Evolutionary conservation across 495 filamentous ascomycete genomes (phyloP).

Genomic region (Penicillium pancosmium): DNA sequence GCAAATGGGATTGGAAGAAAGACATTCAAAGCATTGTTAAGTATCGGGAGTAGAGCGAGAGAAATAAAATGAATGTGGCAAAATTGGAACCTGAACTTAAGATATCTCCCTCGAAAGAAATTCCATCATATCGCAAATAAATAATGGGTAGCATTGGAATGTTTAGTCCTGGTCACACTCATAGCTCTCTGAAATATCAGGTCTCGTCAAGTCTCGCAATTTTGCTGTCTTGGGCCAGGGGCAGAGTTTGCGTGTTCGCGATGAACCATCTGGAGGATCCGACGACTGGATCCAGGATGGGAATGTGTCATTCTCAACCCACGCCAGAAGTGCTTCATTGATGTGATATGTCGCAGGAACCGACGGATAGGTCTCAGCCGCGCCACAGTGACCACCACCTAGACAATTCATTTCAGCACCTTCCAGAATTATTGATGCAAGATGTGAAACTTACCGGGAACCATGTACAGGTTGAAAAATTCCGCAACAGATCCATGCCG

Average conservation of each 20-base stretch:
- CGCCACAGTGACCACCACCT: slow-evolving; percentile 45
- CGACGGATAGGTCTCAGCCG: slow-evolving; percentile 31
- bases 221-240: slow-evolving; percentile 39
- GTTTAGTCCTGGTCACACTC: background rate
- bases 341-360: slow-evolving; percentile 38
- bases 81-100: too few species aligned
- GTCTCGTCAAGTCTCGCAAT: background rate
- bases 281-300: slow-evolving; percentile 30
- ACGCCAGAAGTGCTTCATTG: slow-evolving; percentile 30
- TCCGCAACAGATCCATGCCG: slow-evolving; percentile 30
- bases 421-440: background rate
- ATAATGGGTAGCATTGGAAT: background rate
- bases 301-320: slow-evolving; percentile 33
- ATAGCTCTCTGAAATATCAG: slow-evolving; percentile 6
- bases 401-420: slow-evolving; percentile 31
- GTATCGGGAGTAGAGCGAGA: too few species aligned
- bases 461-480: slow-evolving; percentile 34
- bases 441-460: slow-evolving; percentile 13
- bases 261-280: slow-evolving; percentile 28
- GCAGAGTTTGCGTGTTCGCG: slow-evolving; percentile 39
- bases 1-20: background rate
- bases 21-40: background rate
- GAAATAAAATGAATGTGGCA: too few species aligned
- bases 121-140: background rate
- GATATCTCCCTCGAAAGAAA: background rate